Evolutionary conservation across 2,329 filamentous ascomycete genomes (phyloP).

Genomic region (Pseudogymnoascus sp.): DNA sequence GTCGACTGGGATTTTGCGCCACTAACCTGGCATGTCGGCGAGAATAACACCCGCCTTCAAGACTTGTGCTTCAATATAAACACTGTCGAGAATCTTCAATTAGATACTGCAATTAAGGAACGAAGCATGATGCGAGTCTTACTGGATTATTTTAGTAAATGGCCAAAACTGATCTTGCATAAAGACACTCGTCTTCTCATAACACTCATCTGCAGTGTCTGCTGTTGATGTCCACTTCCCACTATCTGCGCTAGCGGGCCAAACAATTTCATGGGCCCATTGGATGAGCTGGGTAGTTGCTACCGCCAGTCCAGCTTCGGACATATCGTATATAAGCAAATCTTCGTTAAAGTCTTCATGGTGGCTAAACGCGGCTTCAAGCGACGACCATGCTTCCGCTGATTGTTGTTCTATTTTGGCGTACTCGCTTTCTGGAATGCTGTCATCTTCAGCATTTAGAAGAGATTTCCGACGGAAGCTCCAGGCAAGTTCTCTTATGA

Average conservation of each 20-base stretch:
- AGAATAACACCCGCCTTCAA: conserved; percentile 30
- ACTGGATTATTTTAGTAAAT: conserved; percentile 32
- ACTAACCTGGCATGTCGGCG: conserved; percentile 30
- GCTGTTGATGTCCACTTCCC: conserved; percentile 29
- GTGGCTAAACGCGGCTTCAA: conserved; percentile 30
- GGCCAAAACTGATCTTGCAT: conserved; percentile 31
- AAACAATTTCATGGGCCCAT: conserved; percentile 27
- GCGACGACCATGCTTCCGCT: conserved; percentile 35
- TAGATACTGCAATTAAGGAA: conserved; percentile 6
- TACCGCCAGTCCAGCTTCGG: conserved; percentile 22
- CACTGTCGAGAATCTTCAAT: conserved; percentile 16
- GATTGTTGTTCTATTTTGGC: conserved; percentile 24
- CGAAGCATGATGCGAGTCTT: conserved; percentile 3
- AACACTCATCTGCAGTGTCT: conserved; percentile 26
- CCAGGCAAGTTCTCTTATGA: conserved; percentile 28
- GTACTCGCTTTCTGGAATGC: conserved; percentile 22
- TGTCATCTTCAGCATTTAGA: conserved; percentile 18
- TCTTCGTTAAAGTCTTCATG: conserved; percentile 21
- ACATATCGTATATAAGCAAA: conserved; percentile 20
- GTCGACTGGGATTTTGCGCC: neutral
- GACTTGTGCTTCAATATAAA: conserved; percentile 28
- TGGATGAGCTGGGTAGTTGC: conserved; percentile 21
- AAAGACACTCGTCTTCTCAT: conserved; percentile 26
- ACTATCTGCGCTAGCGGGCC: conserved; percentile 23
- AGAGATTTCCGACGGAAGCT: conserved; percentile 28